These are phyloP conservation scores for Aphanomyces stellatus DNA, from an alignment of 352 stramenopile genomes.

Conservation along the genomic window DNA sequence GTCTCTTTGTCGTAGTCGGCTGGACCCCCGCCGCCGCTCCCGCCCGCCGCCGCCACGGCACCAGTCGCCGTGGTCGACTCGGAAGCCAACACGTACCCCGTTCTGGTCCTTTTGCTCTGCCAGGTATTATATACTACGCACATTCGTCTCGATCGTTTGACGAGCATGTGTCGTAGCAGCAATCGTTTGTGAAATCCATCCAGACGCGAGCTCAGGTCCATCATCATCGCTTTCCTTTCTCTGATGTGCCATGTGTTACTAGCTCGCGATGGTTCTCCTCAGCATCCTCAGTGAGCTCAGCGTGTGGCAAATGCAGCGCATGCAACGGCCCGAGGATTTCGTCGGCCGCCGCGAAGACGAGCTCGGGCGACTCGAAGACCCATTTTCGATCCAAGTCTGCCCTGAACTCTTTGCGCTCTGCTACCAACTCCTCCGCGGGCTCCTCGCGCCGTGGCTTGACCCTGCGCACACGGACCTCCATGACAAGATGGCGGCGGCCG, in stretches of 20 bases:
- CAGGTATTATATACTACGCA: not conserved
- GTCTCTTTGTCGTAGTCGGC: not conserved
- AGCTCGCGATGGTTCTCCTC: constrained; percentile 68
- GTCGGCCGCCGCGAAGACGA: constrained; percentile 57
- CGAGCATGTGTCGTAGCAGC: not conserved
- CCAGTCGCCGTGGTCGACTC: not conserved
- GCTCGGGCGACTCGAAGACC: constrained; percentile 66
- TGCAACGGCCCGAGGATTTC: constrained; percentile 75
- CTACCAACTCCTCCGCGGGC: constrained; percentile 45
- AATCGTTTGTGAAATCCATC: constrained; percentile 14
- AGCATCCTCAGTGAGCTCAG: constrained; percentile 69
- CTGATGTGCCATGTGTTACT: not conserved
- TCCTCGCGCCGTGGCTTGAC: constrained; percentile 54
- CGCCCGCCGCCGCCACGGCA: not conserved
- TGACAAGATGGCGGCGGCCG: constrained; percentile 24
- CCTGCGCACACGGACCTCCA: constrained; percentile 22
- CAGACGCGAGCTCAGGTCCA: constrained; percentile 8
- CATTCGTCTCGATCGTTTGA: not conserved
- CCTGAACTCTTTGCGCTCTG: constrained; percentile 63
- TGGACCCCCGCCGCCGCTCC: not conserved
- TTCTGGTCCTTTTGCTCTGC: constrained; percentile 15
- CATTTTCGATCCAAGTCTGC: constrained; percentile 75
- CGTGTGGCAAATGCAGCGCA: constrained; percentile 84
- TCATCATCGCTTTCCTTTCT: too few relatives aligned
- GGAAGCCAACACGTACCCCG: not conserved